Evolutionary conservation across 1,284 basidiomycete genomes (phyloP).

Genomic region (Boletus sp.): DNA sequence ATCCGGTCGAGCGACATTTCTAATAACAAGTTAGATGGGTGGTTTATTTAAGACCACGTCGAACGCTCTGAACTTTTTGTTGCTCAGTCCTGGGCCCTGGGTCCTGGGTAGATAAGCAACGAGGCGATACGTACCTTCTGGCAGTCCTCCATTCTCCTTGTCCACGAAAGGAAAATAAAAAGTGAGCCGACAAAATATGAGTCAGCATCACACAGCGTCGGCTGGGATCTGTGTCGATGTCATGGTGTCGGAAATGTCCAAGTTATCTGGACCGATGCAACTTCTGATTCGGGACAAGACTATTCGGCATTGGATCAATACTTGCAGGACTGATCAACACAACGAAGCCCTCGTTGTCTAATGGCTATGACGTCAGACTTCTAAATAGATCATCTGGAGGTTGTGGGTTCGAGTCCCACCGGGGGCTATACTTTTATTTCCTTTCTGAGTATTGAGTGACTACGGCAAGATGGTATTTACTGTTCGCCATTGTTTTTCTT

Average conservation of each 20-base stretch:
- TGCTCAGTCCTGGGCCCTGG: background rate
- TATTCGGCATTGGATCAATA: background rate
- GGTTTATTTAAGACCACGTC: background rate
- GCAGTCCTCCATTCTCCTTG: background rate
- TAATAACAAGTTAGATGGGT: background rate
- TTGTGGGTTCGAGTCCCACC: constrained; percentile 73
- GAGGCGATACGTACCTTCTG: constrained; percentile 1
- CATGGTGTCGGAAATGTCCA: background rate
- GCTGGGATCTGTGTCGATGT: too few relatives aligned
- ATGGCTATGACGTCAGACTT: constrained; percentile 79
- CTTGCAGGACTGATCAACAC: accelerated
- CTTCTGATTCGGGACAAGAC: too few relatives aligned
- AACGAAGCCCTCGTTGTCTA: constrained; percentile 62
- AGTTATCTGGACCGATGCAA: background rate
- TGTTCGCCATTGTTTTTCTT: background rate
- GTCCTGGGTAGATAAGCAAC: constrained; percentile 13
- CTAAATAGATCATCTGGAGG: constrained; percentile 70
- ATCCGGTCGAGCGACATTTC: constrained; percentile 8
- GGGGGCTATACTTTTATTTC: constrained; percentile 43
- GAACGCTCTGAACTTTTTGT: background rate
- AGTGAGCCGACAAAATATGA: too few relatives aligned
- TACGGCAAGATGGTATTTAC: background rate
- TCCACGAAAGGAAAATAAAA: constrained; percentile 1
- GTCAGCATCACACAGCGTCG: too few relatives aligned
- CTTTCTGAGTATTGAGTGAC: constrained; percentile 1